Conservation (phyloP, 495 filamentous ascomycete genomes). For the Podospora anserina region DNA sequence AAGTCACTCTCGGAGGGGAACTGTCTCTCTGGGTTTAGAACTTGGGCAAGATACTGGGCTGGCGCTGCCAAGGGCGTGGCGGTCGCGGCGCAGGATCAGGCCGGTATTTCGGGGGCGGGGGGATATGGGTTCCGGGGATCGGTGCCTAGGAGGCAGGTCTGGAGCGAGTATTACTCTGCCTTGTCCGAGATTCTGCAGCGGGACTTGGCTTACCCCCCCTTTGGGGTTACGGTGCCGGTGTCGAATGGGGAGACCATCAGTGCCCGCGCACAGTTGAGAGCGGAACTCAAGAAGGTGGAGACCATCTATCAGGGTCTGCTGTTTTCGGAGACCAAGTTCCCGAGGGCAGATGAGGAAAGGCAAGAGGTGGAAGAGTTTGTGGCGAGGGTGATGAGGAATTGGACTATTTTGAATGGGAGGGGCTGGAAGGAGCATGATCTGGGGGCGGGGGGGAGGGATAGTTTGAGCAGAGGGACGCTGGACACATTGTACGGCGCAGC, state of each 20-base stretch:
- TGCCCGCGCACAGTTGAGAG: conserved; percentile 51
- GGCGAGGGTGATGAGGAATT: conserved; percentile 76
- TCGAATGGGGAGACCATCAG: conserved; percentile 52
- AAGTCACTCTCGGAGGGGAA: conserved; percentile 45
- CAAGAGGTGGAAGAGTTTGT: conserved; percentile 77
- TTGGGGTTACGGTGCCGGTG: conserved; percentile 31
- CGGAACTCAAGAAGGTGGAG: conserved; percentile 73
- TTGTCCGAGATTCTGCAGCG: conserved; percentile 63
- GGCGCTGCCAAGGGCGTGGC: conserved; percentile 32
- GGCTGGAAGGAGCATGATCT: conserved; percentile 75
- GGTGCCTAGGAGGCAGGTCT: conserved; percentile 58
- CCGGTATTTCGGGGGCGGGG: conserved; percentile 30
- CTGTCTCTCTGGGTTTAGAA: conserved; percentile 56
- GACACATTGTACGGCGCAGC: conserved; percentile 86
- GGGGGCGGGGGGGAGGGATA: conserved; percentile 71
- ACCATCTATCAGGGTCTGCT: conserved; percentile 67
- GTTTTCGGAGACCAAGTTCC: conserved; percentile 73
- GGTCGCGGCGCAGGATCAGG: conserved; percentile 2
- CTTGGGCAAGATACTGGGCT: conserved; percentile 61
- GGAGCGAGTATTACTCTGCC: conserved; percentile 76
- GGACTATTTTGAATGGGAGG: conserved; percentile 71
- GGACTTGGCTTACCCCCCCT: conserved; percentile 49
- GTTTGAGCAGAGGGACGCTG: conserved; percentile 66
- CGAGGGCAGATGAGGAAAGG: conserved; percentile 71
- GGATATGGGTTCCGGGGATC: conserved; percentile 47